Evolutionary conservation across 768 basidiomycete species (phyloP).

Genomic region (Leccinum aurantiacum): DNA sequence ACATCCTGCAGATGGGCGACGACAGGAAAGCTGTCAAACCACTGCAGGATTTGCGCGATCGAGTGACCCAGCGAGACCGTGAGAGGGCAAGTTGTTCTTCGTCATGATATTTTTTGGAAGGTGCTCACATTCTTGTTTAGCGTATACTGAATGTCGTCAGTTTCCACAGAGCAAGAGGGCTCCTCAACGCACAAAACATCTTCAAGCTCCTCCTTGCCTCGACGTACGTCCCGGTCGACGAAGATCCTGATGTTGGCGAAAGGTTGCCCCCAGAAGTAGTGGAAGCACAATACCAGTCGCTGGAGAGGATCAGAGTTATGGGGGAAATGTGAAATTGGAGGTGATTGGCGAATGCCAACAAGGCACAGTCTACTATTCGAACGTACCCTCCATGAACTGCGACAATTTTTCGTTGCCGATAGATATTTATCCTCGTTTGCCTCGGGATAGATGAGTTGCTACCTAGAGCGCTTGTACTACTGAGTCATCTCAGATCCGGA

Average conservation of each 20-base stretch:
- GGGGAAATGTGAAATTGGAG: background rate
- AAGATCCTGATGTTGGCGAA: background rate
- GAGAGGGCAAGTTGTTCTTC: background rate
- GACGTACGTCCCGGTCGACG: background rate
- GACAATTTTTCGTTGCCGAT: background rate
- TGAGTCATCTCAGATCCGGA: too few relatives aligned
- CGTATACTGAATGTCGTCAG: background rate
- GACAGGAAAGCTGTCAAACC: background rate
- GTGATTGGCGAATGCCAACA: background rate
- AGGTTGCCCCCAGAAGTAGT: background rate
- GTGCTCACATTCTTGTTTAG: background rate
- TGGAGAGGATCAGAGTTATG: background rate
- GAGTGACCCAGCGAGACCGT: background rate
- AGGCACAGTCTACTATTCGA: background rate
- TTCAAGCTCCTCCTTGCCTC: background rate
- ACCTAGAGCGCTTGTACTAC: too few relatives aligned
- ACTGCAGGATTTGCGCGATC: background rate
- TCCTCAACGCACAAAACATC: background rate
- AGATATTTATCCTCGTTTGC: background rate
- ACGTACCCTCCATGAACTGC: background rate
- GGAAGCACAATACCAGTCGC: background rate
- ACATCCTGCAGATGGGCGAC: background rate
- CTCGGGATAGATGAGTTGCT: too few relatives aligned
- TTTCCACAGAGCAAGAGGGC: background rate
- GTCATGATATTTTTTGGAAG: background rate